Percentiles rank a stretch among this genome's conserved stretches.
Evolutionary conservation across 2,329 filamentous ascomycete genomes (phyloP).

Genomic region (Neopestalotiopsis clavispora): DNA sequence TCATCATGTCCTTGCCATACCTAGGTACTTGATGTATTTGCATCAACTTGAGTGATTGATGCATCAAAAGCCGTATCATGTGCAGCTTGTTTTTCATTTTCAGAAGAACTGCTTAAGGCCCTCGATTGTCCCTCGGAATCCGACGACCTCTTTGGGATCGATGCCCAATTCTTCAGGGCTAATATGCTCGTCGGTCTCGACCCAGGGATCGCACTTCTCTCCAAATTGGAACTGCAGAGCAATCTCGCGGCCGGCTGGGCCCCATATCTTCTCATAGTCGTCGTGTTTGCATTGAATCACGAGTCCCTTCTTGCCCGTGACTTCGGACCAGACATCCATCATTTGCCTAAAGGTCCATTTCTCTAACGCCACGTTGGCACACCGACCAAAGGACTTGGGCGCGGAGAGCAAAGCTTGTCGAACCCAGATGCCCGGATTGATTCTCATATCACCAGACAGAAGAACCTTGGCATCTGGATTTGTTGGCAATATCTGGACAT

Average conservation of each 20-base stretch:
- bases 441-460: conserved; percentile 27
- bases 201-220: conserved; percentile 29
- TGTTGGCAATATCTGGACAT: conserved; percentile 26
- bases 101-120: conserved; percentile 23
- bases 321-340: conserved; percentile 28
- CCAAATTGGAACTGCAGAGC: conserved; percentile 30
- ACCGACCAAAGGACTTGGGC: conserved; percentile 23
- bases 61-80: not conserved
- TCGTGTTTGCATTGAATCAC: conserved; percentile 25
- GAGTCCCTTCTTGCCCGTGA: conserved; percentile 28
- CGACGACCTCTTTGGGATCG: conserved; percentile 25
- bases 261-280: conserved; percentile 27
- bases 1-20: no score
- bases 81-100: not conserved
- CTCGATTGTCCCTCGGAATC: conserved; percentile 25
- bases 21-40: no score
- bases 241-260: conserved; percentile 26
- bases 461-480: conserved; percentile 28
- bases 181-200: conserved; percentile 22
- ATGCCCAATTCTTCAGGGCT: conserved; percentile 26
- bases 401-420: conserved; percentile 25
- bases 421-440: conserved; percentile 32
- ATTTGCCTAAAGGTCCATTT: conserved; percentile 28
- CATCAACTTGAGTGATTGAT: not conserved
- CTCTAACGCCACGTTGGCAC: conserved; percentile 30